A percentile compares a stretch with the other conserved stretches of the same genome.
phyloP scores from a whole-genome alignment of 768 basidiomycete genomes.

The Suillus placidus region DNA sequence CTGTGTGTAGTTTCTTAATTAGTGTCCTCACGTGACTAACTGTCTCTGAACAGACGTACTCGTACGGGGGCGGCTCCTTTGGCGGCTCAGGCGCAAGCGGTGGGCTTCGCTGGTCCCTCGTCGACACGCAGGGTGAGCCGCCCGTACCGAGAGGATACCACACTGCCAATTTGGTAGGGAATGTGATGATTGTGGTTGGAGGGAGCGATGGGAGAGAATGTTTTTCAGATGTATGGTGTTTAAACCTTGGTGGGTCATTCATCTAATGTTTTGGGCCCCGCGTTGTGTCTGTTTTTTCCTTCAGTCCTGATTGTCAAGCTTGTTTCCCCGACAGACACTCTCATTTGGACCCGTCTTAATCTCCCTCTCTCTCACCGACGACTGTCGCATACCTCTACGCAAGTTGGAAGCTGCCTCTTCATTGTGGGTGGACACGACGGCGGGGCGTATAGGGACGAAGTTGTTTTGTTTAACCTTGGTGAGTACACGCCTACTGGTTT shows the following conservation, averaged over 20 bases:
- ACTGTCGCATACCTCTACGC: constrained; percentile 84
- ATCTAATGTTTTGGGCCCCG: constrained; percentile 29
- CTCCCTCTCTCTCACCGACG: constrained; percentile 48
- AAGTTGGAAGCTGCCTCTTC: constrained; percentile 91
- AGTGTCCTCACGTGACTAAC: background rate
- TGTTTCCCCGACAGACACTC: constrained; percentile 21
- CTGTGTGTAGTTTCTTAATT: background rate
- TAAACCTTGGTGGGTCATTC: constrained; percentile 70
- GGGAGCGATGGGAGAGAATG: constrained; percentile 90
- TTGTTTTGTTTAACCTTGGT: constrained; percentile 90
- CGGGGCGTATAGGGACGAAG: constrained; percentile 66
- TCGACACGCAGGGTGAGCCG: constrained; percentile 56
- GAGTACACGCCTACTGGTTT: constrained; percentile 15
- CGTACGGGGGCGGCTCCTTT: constrained; percentile 17
- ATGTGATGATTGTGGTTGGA: constrained; percentile 86
- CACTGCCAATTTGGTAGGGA: constrained; percentile 83
- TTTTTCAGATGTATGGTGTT: constrained; percentile 85
- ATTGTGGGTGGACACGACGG: constrained; percentile 90
- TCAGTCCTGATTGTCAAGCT: background rate
- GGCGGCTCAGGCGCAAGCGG: constrained; percentile 8
- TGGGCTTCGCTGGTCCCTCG: constrained; percentile 58
- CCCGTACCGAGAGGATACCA: constrained; percentile 84
- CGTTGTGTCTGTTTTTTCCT: background rate
- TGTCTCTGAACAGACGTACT: background rate
- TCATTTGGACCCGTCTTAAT: constrained; percentile 33